A percentile compares a stretch with the other conserved stretches of the same genome.
These are phyloP conservation scores for Gracilariopsis chorda DNA, from an alignment of 23 red algal species.

Conservation along the genomic window DNA sequence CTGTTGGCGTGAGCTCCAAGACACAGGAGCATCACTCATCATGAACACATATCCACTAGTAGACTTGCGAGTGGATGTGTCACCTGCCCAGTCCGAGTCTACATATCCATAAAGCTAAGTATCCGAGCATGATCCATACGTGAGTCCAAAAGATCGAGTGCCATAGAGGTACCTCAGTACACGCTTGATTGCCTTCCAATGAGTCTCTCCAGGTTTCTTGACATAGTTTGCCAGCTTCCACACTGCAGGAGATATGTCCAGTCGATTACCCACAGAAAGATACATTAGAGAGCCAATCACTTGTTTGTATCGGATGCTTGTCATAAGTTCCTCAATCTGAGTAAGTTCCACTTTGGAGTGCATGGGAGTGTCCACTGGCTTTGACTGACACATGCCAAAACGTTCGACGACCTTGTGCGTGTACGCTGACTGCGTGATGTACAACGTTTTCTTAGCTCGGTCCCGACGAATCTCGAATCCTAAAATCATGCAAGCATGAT, in stretches of 20 bases:
- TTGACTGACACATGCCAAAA: conserved; percentile 20
- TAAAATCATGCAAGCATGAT: not conserved
- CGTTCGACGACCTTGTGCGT: conserved; percentile 13
- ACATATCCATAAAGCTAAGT: conserved; percentile 7
- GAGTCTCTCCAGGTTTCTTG: not conserved
- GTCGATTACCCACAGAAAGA: conserved; percentile 29
- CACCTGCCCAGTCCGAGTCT: conserved; percentile 2
- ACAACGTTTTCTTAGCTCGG: not conserved
- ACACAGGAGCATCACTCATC: conserved; percentile 1
- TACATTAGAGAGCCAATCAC: conserved; percentile 39
- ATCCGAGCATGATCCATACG: not conserved
- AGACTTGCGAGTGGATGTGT: not conserved
- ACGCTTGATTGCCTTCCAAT: conserved; percentile 33
- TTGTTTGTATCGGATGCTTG: not conserved
- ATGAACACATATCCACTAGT: conserved; percentile 40
- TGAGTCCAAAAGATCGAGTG: not conserved
- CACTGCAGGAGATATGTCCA: too few relatives aligned
- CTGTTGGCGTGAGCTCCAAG: not conserved
- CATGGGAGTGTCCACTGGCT: conserved; percentile 24
- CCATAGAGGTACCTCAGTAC: conserved; percentile 21
- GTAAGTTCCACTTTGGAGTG: not conserved
- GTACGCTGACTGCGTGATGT: conserved; percentile 8
- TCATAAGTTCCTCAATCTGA: not conserved
- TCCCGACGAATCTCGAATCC: conserved; percentile 44
- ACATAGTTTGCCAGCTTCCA: not conserved